Base-by-base conservation (phyloP, 1,139 yeast species). In the Nematodospora anomalae region DNA sequence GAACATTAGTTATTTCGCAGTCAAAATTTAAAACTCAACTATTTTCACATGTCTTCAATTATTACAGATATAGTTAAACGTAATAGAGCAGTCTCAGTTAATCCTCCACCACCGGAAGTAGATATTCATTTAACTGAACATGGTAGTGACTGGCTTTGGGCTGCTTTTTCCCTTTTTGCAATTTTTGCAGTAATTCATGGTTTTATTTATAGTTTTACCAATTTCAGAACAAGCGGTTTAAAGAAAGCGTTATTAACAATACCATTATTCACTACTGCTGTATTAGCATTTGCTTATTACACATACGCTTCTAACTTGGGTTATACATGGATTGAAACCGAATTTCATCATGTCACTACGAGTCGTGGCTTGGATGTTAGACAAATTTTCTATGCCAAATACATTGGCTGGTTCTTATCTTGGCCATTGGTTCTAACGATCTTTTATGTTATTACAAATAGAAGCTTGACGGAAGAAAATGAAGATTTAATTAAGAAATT, bases 111-210 rank as follows among this genome's bases (percentile, higher is more conserved):
- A 10, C 34, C 53, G 6, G 58, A 55, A 3, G 57, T 70, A 37
- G 79, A 74, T 43, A 72, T 79, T 51, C 77, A 74, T 42, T 47
- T 80, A 32, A 79, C 84, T 13, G 45, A 53, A 9, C 79, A 76
- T 46, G 88, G 88, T 50, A 77, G 85, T 6, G 76, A 77, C 54
- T 81, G 86, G 86, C 67, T 77, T 46, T 81, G 87, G 87, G 75
- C 88, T 1, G 83, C 67, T 13, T 79, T 82, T 50, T 56, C 77
- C 2, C 44, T 67, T 9, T 76, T 80, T 52, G 68, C 70, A 10
- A 38, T 71, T 3, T 54, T 71, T 7, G 56, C 79, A 10, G 37
- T 79, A 16, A 50, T 57, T 29, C 73, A 75, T 50, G 66, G 67
- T 8, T 57, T 54, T 20, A 47, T 68, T 26, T 70, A 69, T 43